phyloP scores from a whole-genome alignment of 2,329 filamentous ascomycete species.

The Ophiostoma quercus region DNA sequence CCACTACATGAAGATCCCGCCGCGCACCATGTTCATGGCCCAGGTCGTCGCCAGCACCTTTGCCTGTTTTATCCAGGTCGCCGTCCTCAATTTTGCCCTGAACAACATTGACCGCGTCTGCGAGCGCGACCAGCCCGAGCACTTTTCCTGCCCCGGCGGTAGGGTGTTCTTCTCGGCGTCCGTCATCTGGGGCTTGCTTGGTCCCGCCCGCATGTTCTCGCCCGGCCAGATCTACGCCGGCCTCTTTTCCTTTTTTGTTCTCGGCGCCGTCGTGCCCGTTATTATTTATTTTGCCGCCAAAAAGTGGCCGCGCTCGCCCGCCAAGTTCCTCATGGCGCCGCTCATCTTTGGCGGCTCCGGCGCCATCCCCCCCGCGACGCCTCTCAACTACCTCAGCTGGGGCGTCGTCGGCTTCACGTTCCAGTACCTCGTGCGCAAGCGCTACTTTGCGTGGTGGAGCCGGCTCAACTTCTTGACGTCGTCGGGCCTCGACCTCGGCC shows the following conservation, averaged over 20 bases:
- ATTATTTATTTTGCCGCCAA: conserved; percentile 47
- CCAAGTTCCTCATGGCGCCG: conserved; percentile 54
- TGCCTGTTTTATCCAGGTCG: conserved; percentile 61
- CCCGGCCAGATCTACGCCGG: conserved; percentile 57
- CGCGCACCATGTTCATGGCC: conserved; percentile 61
- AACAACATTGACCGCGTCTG: conserved; percentile 60
- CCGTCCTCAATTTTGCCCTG: conserved; percentile 58
- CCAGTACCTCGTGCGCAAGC: conserved; percentile 61
- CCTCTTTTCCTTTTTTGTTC: conserved; percentile 55
- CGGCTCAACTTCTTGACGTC: conserved; percentile 68
- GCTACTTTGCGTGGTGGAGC: conserved; percentile 65
- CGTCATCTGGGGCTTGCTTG: conserved; percentile 63
- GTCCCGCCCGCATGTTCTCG: conserved; percentile 59
- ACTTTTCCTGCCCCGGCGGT: conserved; percentile 60
- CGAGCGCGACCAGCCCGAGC: conserved; percentile 48
- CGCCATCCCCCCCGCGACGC: conserved; percentile 60
- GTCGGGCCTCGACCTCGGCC: conserved; percentile 62
- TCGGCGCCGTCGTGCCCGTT: conserved; percentile 52
- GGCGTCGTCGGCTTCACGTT: conserved; percentile 65
- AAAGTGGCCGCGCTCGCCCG: conserved; percentile 47
- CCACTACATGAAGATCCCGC: conserved; percentile 63
- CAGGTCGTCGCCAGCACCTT: conserved; percentile 62
- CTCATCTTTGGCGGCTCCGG: conserved; percentile 58
- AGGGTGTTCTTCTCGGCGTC: conserved; percentile 62
- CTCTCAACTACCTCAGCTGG: conserved; percentile 71